phyloP scores from a whole-genome alignment of 768 basidiomycete genomes.

The Sistotremastrum suecicum region DNA sequence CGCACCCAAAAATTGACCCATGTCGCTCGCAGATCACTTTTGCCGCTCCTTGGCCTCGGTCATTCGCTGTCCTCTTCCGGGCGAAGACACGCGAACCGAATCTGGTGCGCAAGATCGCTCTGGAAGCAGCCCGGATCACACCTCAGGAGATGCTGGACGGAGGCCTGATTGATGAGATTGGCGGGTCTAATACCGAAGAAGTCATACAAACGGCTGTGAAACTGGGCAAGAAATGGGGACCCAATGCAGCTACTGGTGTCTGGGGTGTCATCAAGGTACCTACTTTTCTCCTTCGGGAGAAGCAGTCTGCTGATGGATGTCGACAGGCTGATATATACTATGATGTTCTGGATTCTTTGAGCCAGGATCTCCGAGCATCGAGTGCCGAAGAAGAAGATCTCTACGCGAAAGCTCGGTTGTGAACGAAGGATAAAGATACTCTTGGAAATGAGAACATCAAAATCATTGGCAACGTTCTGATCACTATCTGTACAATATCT shows the following conservation, averaged over 20 bases:
- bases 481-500: no score
- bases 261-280: conserved; percentile 64
- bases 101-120: conserved; percentile 53
- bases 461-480: no score
- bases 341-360: conserved; percentile 28
- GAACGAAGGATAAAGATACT: background rate
- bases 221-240: conserved; percentile 38
- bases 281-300: background rate
- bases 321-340: conserved; percentile 40
- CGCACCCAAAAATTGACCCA: background rate
- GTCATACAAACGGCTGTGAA: conserved; percentile 52
- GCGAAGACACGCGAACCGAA: conserved; percentile 49
- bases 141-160: conserved; percentile 13
- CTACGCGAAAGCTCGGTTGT: conserved; percentile 1
- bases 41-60: conserved; percentile 66
- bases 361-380: background rate
- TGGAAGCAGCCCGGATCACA: conserved; percentile 72
- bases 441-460: no score
- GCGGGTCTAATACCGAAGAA: conserved; percentile 37
- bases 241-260: conserved; percentile 41
- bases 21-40: conserved; percentile 49
- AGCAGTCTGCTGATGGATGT: conserved; percentile 3
- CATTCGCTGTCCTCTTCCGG: conserved; percentile 47
- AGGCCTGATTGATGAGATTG: conserved; percentile 17
- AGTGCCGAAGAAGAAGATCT: conserved; percentile 1